Evolutionary conservation across 768 basidiomycete species (phyloP), one percentile per base, ranked within the genome.

Genomic region (Serpula lacrymans): DNA sequence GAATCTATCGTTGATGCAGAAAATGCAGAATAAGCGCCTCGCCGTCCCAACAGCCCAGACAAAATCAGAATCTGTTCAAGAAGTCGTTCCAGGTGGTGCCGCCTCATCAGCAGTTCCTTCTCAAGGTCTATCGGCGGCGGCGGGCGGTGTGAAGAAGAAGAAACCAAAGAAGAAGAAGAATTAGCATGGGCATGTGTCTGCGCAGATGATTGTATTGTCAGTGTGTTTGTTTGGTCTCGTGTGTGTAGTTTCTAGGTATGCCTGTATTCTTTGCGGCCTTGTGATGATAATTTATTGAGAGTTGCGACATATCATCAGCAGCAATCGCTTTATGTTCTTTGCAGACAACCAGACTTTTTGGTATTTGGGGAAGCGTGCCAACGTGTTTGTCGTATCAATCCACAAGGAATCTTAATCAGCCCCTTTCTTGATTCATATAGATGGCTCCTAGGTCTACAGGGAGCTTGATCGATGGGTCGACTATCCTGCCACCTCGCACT

Each of bases 131-230:
- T 71, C 28, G 36, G 47, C 63, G 3, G 58, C 70, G n/a, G 65
- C 70, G 29, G 82, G 79, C 13, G 84, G 79, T 3, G 75, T 81
- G 29, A 87, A 84, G 67, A 90, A 89, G 74, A 90, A 89, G 69
- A 88, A 87, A 61, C 70, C 75, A 34, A 84, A 85, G 69, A 87
- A 88, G 67, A 89, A 81, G 68, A 84, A 85, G 68, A n/a, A n/a
- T n/a, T 79, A 64, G 38, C 43, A 52, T 27, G 16, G 17, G 23
- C 41, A 5, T 12, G 18, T 37, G 17, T 14, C 17, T 20, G 18
- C n/a, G n/a, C n/a, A n/a, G n/a, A n/a, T n/a, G n/a, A n/a, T n/a
- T n/a, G n/a, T n/a, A n/a, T n/a, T 18, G 20, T 4, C 17, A 22
- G 20, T 37, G 25, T 24, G n/a, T 25, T 37, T 24, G 17, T 37